Base-by-base conservation (phyloP, 768 basidiomycete species). In the Hypholoma fasciculare region DNA sequence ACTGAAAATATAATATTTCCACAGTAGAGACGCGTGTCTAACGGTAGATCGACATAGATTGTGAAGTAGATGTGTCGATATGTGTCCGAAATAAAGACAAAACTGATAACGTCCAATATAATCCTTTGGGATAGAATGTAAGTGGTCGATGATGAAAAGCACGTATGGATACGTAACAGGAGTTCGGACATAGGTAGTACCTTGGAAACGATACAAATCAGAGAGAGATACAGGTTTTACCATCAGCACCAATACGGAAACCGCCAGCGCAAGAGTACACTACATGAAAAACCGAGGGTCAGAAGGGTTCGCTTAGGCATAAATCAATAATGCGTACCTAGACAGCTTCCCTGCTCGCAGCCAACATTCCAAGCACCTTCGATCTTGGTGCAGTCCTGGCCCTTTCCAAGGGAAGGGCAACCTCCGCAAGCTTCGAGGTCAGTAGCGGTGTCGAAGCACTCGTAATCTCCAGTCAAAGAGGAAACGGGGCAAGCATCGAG, bases 371-470 rank as follows among this genome's bases (percentile, higher is more conserved):
- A 83, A 17, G 81, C 85, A 48, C 85, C 83, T 46, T 72, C 60
- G 63, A 93, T 90, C 46, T 78, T 72, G 16, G 85, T 85, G 71
- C 90, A 94, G 70, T 94, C 88, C 69, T 84, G 74, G 23, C 91
- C 91, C 43, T 73, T 66, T 17, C 84, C 84, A n/a, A 81, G 71
- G 16, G 82, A 78, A 2, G 82, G 71, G 67, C 91, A 93, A 27
- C 92, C 91, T 61, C 90, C 91, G 71, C 91, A 93, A 13, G 86
- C 85, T 58, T 84, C 78, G 47, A 92, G 79, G 58, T 92, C 89
- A 44, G 73, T 74, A 16, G 71, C 63, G 30, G 80, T 80, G 71
- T 93, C 88, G 52, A 92, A 65, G 66, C 86, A 89, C 65, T 89
- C 86, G 62, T 77, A 84, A 55, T 84, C 82, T 34, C 71, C 76